Percentiles rank a stretch among this genome's conserved stretches.
phyloP scores from a whole-genome alignment of 179 eudicot genomes.

The Spinacia oleracea region DNA sequence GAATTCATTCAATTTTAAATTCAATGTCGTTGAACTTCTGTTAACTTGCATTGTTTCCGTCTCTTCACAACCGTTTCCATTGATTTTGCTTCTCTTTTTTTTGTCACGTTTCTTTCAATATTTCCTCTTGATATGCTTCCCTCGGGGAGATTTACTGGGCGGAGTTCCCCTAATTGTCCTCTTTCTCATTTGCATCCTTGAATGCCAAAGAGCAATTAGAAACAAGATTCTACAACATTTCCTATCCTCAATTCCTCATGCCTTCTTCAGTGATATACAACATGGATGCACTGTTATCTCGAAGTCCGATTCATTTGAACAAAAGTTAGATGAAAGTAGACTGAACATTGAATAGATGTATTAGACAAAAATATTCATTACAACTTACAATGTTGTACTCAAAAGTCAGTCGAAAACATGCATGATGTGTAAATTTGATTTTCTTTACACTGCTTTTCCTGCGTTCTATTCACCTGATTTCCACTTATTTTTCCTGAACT shows the following conservation, averaged over 20 bases:
- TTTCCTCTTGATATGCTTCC: too few relatives aligned
- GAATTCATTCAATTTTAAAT: too few relatives aligned
- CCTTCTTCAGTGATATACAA: neutral
- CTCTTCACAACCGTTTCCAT: too few relatives aligned
- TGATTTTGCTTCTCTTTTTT: too few relatives aligned
- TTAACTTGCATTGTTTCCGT: too few relatives aligned
- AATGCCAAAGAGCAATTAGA: neutral
- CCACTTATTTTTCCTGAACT: too few relatives aligned
- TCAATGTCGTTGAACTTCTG: too few relatives aligned
- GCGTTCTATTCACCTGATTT: too few relatives aligned
- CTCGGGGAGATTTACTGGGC: too few relatives aligned
- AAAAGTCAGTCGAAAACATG: neutral
- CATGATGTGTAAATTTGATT: neutral
- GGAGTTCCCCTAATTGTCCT: too few relatives aligned
- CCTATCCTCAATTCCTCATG: neutral
- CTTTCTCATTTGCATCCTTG: too few relatives aligned
- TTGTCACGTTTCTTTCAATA: too few relatives aligned
- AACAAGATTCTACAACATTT: neutral
- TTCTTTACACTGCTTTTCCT: neutral
- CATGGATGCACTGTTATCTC: neutral
- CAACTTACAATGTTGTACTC: neutral
- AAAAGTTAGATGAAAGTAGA: neutral
- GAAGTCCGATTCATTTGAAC: neutral
- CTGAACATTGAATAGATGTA: neutral
- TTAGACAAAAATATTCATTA: neutral